Base-by-base conservation (phyloP, 495 filamentous ascomycete genomes). In the Staphylotrichum tortipilum region DNA sequence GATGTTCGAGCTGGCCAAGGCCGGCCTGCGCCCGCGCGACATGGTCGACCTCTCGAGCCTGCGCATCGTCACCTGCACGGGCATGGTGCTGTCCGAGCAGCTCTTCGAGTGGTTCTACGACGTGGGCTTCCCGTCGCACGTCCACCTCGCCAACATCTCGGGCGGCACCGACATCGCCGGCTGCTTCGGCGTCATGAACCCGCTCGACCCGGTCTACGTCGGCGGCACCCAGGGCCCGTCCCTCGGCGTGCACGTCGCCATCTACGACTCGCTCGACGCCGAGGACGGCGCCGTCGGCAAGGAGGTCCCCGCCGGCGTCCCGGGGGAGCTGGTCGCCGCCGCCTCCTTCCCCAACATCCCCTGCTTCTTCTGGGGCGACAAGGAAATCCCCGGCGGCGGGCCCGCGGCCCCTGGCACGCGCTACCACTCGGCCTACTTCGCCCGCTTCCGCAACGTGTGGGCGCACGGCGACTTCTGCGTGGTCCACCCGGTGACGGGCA, bases 101-200 rank as follows among this genome's bases (percentile, higher is more conserved):
- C 69, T 86, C 33, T 88, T 87, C 60, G 78, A 85, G 48, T 91
- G 85, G 85, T 88, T 89, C 72, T 89, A 89, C 65, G 85, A 89
- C 62, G 60, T 63, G n/a, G 86, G 74, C 11, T 91, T 91, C 64
- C 84, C 85, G 0, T 24, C 73, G 2, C 62, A 68, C 53, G 72
- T 78, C 4, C 84, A 84, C 7, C 71, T 89, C 4, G 73, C 63
- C 44, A 91, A 91, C 57, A 83, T 89, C 42, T 82, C 83, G 1
- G 86, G 86, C 14, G 85, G 85, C 47, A 89, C 85, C 19, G 85
- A 91, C 71, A 72, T 89, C 35, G 75, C 84, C 22, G 85, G 79
- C 7, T 84, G 79, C 52, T 86, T 91, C 55, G 83, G 75, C 26
- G 63, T 72, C 30, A 77, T 80, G 53, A 88, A 88, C 54, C 82